phyloP scores from a whole-genome alignment of 2,329 filamentous ascomycete genomes.

The Akanthomyces dipterigenus region DNA sequence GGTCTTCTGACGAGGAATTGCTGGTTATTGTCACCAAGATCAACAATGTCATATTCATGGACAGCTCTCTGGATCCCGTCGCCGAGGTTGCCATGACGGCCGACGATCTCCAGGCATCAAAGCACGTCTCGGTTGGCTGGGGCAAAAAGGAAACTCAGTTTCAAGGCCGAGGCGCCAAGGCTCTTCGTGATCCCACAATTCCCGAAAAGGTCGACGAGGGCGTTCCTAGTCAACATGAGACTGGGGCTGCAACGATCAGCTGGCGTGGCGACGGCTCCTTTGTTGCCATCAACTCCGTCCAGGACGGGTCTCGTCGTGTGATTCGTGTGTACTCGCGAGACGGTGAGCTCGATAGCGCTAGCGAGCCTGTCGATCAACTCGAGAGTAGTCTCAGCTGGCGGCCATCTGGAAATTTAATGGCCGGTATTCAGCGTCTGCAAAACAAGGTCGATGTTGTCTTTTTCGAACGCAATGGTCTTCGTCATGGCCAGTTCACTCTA shows the following conservation, averaged over 20 bases:
- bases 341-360: constrained; percentile 84
- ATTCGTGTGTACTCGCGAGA: constrained; percentile 89
- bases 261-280: constrained; percentile 95
- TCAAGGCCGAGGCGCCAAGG: constrained; percentile 80
- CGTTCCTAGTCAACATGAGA: constrained; percentile 65
- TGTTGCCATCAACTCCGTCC: constrained; percentile 78
- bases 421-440: constrained; percentile 68
- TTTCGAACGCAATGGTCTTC: constrained; percentile 93
- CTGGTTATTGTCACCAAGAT: constrained; percentile 75
- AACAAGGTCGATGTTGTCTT: constrained; percentile 78
- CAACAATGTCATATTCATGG: constrained; percentile 84
- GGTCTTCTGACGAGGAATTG: constrained; percentile 94
- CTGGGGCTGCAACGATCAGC: constrained; percentile 65
- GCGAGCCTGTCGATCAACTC: constrained; percentile 89
- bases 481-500: constrained; percentile 91
- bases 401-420: constrained; percentile 83
- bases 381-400: constrained; percentile 86
- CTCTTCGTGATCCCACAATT: constrained; percentile 86
- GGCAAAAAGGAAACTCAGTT: constrained; percentile 98
- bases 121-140: constrained; percentile 95
- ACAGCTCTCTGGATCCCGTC: constrained; percentile 78
- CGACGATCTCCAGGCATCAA: constrained; percentile 80
- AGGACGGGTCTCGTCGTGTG: constrained; percentile 62
- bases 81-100: constrained; percentile 63
- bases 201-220: constrained; percentile 89